phyloP scores from a whole-genome alignment of 164 flowering plant species.

The Berberis thunbergii region DNA sequence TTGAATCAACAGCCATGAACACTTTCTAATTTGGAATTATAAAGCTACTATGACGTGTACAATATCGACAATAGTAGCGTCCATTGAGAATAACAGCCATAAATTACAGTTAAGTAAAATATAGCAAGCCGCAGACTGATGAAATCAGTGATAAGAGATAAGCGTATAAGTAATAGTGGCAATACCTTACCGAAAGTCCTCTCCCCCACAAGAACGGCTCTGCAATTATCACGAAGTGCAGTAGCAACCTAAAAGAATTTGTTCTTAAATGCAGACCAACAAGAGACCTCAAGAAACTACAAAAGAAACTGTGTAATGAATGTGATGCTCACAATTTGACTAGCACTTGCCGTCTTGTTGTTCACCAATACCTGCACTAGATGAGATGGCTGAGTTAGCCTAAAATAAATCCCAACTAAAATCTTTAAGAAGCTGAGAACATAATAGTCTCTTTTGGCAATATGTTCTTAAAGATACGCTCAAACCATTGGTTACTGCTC shows the following conservation, averaged over 20 bases:
- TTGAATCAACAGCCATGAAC: no score
- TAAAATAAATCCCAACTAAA: not conserved
- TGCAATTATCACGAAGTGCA: constrained; percentile 96
- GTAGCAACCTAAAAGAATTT: constrained; percentile 64
- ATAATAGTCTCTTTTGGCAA: not conserved
- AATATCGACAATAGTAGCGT: not conserved
- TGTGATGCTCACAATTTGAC: constrained; percentile 77
- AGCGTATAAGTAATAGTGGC: not conserved
- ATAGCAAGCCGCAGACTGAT: not conserved
- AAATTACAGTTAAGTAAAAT: not conserved
- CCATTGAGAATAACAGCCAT: not conserved
- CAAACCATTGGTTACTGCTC: not conserved
- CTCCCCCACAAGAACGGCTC: constrained; percentile 93
- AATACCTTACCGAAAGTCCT: constrained; percentile 87
- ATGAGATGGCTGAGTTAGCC: not conserved
- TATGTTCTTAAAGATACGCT: not conserved
- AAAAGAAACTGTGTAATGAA: not conserved
- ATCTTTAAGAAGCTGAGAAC: not conserved
- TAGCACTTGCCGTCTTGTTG: constrained; percentile 90
- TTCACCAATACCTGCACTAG: constrained; percentile 87
- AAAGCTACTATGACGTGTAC: not conserved
- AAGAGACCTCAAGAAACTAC: not conserved
- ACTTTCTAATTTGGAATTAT: no score
- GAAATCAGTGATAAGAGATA: not conserved
- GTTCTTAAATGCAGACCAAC: not conserved